phyloP scores from a whole-genome alignment of 2,329 filamentous ascomycete genomes.

The Penicillium italicum region DNA sequence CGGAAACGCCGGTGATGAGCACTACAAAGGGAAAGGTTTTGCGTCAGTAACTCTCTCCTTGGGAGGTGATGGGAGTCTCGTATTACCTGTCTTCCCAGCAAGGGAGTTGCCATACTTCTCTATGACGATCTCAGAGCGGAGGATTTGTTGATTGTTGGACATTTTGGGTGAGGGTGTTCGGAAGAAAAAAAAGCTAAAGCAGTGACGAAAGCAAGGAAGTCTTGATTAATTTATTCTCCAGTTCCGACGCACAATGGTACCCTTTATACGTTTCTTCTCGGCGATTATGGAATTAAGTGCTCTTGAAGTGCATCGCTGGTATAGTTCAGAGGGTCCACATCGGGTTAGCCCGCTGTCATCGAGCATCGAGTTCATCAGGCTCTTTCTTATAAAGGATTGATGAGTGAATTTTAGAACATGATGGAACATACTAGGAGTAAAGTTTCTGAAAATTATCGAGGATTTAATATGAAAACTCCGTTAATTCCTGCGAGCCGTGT shows the following conservation, averaged over 20 bases:
- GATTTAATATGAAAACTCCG: not conserved
- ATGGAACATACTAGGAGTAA: not conserved
- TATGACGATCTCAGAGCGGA: conserved; percentile 18
- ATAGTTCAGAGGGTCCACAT: not conserved
- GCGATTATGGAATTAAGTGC: not conserved
- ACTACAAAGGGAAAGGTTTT: conserved; percentile 6
- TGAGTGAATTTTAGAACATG: not conserved
- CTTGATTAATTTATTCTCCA: not conserved
- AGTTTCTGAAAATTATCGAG: not conserved
- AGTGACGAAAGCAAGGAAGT: not conserved
- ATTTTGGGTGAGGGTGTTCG: not conserved
- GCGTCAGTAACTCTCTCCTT: no score
- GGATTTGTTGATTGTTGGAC: conserved; percentile 13
- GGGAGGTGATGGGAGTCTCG: not conserved
- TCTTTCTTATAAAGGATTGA: not conserved
- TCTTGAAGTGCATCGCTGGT: not conserved
- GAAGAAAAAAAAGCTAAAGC: not conserved
- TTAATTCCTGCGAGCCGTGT: not conserved
- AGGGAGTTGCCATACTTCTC: conserved; percentile 20
- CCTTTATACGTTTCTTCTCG: not conserved
- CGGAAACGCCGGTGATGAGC: conserved; percentile 24
- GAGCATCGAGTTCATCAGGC: not conserved
- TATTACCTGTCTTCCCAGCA: conserved; percentile 18
- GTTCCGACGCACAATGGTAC: rapidly evolving
- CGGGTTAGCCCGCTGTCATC: conserved; percentile 13